Base-by-base conservation (phyloP, 2,329 filamentous ascomycete species). In the Colletotrichum simmondsii region DNA sequence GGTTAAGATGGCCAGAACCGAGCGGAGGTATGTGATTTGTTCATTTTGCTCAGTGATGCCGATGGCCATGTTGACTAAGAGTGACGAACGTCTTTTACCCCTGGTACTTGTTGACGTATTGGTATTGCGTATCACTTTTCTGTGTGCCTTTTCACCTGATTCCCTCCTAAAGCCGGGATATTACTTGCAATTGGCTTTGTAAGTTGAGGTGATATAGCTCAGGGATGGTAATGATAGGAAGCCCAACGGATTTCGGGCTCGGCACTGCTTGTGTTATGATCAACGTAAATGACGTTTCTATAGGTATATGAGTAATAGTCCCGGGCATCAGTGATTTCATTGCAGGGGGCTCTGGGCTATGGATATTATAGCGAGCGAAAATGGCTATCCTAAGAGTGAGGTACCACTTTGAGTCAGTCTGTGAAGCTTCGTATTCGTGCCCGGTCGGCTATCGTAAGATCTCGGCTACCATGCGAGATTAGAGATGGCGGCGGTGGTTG, bases 21-120 rank as follows among this genome's bases (percentile, higher is more conserved):
- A 70, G 6, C 54, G 59, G 12, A 72, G 69, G 16, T 60, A 37
- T 24, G 53, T 46, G 65, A 72, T 72, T 42, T 72, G 58, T 22
- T 42, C 37, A 19, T 42, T 42, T 19, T 64, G 69, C 35, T 72
- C 69, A 42, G 58, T 53, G n/a, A 52, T 72, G 30, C 49, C 58
- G n/a, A 37, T 72, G 26, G 58, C 37, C 69, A 72, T 68, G 30
- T 58, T 59, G 12, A 46, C 14, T 30, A 28, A 53, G 22, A 58
- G 53, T n/a, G 32, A 19, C 42, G 14, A 22, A 32, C 30, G 16
- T 30, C 19, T 46, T 12, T 11, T 58, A 12, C 32, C 30, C 19
- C 42, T 53, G 8, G 26, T 26, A 37, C 52, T 30, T n/a, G 11
- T 14, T 62, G 32, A 22, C 19, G 42, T 22, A 49, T n/a, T 22